Conservation (phyloP, 768 basidiomycete species). For the Kondoa malvinella region DNA sequence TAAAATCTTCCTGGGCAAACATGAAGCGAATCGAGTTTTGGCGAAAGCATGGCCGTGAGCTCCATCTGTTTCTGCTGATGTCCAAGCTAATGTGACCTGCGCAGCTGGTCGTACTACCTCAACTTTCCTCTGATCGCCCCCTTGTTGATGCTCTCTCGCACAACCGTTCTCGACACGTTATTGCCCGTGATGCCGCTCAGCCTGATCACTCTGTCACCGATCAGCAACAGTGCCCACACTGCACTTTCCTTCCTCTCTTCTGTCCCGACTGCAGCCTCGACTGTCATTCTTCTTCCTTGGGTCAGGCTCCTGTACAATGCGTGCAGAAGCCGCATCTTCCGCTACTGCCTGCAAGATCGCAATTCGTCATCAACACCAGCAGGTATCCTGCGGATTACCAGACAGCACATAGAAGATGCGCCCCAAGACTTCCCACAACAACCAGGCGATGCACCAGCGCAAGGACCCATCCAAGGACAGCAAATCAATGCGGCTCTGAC, state of each 20-base stretch:
- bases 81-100: neutral
- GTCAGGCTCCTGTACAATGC: neutral
- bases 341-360: neutral
- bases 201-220: neutral
- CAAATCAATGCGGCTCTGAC: neutral
- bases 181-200: neutral
- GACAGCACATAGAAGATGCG: neutral
- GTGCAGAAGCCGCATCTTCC: neutral
- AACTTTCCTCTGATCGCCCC: conserved; percentile 1
- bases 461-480: neutral
- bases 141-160: neutral
- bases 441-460: neutral
- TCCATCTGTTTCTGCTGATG: neutral
- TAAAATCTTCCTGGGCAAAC: neutral
- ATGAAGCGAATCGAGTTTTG: neutral
- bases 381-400: neutral
- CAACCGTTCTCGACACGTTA: neutral
- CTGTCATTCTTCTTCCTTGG: neutral
- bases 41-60: neutral
- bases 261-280: neutral
- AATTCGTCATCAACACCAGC: neutral
- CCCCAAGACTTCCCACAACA: neutral
- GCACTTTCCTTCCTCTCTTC: neutral
- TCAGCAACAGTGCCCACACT: neutral
- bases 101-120: neutral